Evolutionary conservation across 2,329 filamentous ascomycete species (phyloP), one percentile per base, ranked within the genome.

Genomic region (Aspergillus brunneoviolaceus): DNA sequence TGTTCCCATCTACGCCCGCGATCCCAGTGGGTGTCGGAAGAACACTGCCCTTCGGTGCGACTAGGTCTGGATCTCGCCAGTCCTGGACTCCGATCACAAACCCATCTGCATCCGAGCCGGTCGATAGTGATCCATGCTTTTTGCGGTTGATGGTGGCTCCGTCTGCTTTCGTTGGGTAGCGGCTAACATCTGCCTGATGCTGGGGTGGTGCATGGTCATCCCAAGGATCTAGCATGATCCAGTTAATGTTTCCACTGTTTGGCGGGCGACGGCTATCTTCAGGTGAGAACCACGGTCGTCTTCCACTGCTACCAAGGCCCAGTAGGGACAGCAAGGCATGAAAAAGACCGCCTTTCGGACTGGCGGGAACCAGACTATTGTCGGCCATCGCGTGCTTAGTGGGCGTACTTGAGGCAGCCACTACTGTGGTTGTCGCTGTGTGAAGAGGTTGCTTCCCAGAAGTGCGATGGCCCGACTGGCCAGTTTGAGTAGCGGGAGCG

Each of bases 1-100:
- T 79, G 14, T 64, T 65, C 14, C 58, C 59, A 23, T 70, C 66
- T 45, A 72, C 68, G 23, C 64, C 67, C 33, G 67, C 54, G 31
- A 63, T 57, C 25, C 61, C 65, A 60, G 63, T 76, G 47, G 67
- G 65, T n/a, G 61, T 64, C 19, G 63, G 60, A 23, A 64, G 60
- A 29, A 63, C 58, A 39, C 65, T 72, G 59, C 65, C 70, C 52
- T 75, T 74, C 45, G 77, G 72, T 2, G 81, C 81, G 23, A 91
- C 80, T 19, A 92, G 78, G 71, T 92, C 90, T 5, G 90, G 89
- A 72, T 95, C 91, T 65, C 90, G 85, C 91, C 91, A 94, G 71
- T 95, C 91, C 65, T 95, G 89, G 12, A 92, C 87, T n/a, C 90
- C 91, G 68, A 94, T 93, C 49, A 90, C 83, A 71, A 93, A 94